phyloP scores from a whole-genome alignment of 768 basidiomycete genomes.

The Collybiopsis confluens region DNA sequence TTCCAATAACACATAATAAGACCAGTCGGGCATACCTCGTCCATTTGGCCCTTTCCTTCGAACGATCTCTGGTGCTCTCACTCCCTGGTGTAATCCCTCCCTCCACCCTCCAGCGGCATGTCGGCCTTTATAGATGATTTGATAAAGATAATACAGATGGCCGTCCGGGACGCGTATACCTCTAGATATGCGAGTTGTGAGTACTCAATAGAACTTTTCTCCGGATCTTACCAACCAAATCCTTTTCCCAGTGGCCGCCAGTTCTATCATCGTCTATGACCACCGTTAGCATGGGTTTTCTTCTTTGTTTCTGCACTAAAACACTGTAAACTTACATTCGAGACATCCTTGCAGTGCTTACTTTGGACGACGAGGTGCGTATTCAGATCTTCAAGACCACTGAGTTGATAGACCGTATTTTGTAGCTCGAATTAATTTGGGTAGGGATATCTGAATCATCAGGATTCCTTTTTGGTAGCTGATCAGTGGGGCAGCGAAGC shows the following conservation, averaged over 20 bases:
- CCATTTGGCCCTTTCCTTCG: background rate
- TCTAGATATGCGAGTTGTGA: conserved; percentile 42
- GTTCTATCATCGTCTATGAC: conserved; percentile 49
- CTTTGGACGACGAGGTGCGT: conserved; percentile 48
- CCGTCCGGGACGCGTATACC: conserved; percentile 31
- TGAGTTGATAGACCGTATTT: background rate
- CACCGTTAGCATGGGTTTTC: conserved; percentile 36
- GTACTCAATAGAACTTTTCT: conserved; percentile 10
- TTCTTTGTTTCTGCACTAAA: background rate
- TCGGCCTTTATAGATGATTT: background rate
- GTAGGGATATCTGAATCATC: conserved; percentile 24
- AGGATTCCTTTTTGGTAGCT: background rate
- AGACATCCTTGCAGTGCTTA: conserved; percentile 33
- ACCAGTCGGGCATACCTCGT: background rate
- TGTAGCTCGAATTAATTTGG: conserved; percentile 54
- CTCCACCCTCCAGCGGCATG: background rate
- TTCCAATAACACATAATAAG: background rate
- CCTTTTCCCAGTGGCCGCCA: conserved; percentile 40
- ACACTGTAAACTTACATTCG: background rate
- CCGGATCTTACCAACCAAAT: background rate
- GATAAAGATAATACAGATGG: background rate
- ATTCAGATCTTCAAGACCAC: background rate
- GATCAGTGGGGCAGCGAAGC: conserved; percentile 32
- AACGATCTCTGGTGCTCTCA: background rate
- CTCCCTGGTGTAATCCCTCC: background rate